phyloP scores from a whole-genome alignment of 2,329 filamentous ascomycete species.

The Aschersonia sp. region DNA sequence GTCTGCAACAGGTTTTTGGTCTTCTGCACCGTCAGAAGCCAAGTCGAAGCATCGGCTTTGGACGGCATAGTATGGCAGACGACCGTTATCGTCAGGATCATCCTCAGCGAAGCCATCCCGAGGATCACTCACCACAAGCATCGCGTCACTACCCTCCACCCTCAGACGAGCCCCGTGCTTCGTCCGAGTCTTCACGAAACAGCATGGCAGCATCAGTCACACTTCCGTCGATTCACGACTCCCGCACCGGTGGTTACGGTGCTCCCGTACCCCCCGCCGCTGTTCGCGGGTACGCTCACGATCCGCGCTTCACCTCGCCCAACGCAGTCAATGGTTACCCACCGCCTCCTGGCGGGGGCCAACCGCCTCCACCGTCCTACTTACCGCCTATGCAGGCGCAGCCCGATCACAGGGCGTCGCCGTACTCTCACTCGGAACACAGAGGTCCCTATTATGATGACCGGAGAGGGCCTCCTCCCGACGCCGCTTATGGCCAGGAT shows the following conservation, averaged over 20 bases:
- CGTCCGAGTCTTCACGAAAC: conserved; percentile 9
- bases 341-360: conserved; percentile 19
- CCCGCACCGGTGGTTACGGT: conserved; percentile 20
- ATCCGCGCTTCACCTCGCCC: conserved; percentile 27
- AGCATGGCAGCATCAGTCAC: conserved; percentile 30
- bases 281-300: conserved; percentile 15
- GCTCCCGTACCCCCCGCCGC: conserved; percentile 16
- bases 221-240: conserved; percentile 35
- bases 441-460: conserved; percentile 22
- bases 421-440: conserved; percentile 25
- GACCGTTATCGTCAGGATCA: conserved; percentile 22
- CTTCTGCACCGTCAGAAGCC: conserved; percentile 12
- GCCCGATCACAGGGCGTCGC: conserved; percentile 16
- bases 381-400: conserved; percentile 24
- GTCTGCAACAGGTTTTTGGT: conserved; percentile 4
- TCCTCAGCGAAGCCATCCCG: conserved; percentile 18
- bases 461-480: conserved; percentile 13
- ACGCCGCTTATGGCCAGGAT: conserved; percentile 15
- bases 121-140: conserved; percentile 14
- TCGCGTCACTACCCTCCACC: conserved; percentile 3
- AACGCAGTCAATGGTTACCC: conserved; percentile 31
- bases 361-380: conserved; percentile 16
- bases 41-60: conserved; percentile 7
- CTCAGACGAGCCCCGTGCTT: conserved; percentile 7
- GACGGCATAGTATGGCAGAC: conserved; percentile 22